phyloP scores from a whole-genome alignment of 106 monocot species.

The Alisma plantagoaquatica region DNA sequence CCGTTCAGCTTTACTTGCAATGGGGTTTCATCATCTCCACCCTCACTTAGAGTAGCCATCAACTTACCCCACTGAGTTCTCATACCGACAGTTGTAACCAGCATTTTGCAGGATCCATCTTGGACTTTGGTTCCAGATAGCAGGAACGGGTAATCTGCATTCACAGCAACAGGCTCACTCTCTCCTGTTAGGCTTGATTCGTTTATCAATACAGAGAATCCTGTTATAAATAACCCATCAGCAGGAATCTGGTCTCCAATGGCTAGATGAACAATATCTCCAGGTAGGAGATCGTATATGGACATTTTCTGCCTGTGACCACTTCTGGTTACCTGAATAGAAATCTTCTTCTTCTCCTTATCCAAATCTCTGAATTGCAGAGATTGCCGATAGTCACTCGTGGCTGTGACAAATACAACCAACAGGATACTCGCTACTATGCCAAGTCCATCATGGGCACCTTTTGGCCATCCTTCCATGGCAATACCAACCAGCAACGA shows the following conservation, averaged over 20 bases:
- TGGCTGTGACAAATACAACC: constrained; percentile 66
- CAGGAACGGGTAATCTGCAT: constrained; percentile 47
- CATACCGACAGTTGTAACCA: constrained; percentile 68
- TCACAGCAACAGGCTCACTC: constrained; percentile 46
- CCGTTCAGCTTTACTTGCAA: constrained; percentile 74
- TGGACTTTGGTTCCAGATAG: constrained; percentile 72
- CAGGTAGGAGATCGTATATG: constrained; percentile 54
- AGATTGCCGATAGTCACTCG: constrained; percentile 65
- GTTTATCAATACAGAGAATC: constrained; percentile 49
- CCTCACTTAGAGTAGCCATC: constrained; percentile 62
- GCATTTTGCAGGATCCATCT: constrained; percentile 73
- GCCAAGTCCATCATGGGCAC: constrained; percentile 63
- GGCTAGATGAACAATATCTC: constrained; percentile 60
- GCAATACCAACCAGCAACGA: constrained; percentile 51
- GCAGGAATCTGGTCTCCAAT: constrained; percentile 75
- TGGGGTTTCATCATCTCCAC: constrained; percentile 77
- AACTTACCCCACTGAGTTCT: constrained; percentile 71
- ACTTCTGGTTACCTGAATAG: constrained; percentile 42
- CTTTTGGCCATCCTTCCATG: constrained; percentile 74
- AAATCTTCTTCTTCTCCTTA: constrained; percentile 71
- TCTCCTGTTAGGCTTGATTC: constrained; percentile 76
- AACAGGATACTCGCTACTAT: constrained; percentile 59
- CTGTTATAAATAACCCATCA: constrained; percentile 54
- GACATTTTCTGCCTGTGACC: constrained; percentile 50
- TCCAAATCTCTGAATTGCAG: constrained; percentile 70